Evolutionary conservation across 768 basidiomycete genomes (phyloP), one percentile per base, ranked within the genome.

Genomic region (Lentinula aciculospora): DNA sequence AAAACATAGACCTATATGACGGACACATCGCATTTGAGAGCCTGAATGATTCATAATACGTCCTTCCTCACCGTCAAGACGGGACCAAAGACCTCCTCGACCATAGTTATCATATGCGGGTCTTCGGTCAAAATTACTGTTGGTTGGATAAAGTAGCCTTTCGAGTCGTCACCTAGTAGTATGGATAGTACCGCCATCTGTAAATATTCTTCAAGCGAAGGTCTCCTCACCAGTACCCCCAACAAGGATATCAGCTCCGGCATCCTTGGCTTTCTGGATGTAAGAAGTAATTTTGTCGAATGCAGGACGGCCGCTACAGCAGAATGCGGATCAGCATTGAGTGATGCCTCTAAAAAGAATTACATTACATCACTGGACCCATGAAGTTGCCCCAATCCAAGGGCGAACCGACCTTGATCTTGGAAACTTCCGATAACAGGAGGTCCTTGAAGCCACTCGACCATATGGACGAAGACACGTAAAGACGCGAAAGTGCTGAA

Each of bases 21-120:
- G 32, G 13, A 21, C n/a, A 45, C 8, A 48, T 10, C 25, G 46
- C 21, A 19, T 25, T 6, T 3, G 8, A 47, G 10, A 44, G 15
- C 19, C 13, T 17, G 4, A 4, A 6, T 34, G 4, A 9, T 21
- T 7, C 49, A 9, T 34, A n/a, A 0, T 5, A 9, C 6, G 13
- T n/a, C 8, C 2, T 17, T 25, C 65, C 76, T 49, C 62, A 92
- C 92, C 34, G 95, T 96, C 53, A 98, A 65, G 34, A 98, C 95
- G 25, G 97, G 97, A 1, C 97, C 97, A 65, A 99, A 98, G 65
- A 99, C 91, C 74, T 99, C 97, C 63, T 98, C 92, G 6, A 81
- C 82, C 84, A 99, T 91, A 1, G 94, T 95, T 44, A 95, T 72
- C 1, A 85, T 89, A 60, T 83, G 83, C 39, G 97, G 94, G 68